Evolutionary conservation across 164 flowering plant genomes (phyloP).

Genomic region (Hamamelis virginiana): DNA sequence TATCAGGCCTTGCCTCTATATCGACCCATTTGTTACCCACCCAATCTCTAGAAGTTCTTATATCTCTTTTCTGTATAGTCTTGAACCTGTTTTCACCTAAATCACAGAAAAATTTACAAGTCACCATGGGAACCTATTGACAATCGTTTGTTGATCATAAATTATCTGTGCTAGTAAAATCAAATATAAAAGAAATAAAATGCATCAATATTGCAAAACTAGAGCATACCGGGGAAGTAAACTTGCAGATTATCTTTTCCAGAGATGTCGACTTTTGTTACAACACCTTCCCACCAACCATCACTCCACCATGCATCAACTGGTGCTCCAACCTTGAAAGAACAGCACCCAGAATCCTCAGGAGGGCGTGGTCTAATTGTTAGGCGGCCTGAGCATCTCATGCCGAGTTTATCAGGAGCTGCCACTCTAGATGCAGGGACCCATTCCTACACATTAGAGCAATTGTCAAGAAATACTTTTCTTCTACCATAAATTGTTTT

Average conservation of each 20-base stretch:
- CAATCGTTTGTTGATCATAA: neutral
- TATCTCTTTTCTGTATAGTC: conserved; percentile 30
- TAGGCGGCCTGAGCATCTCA: conserved; percentile 63
- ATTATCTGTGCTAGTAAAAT: neutral
- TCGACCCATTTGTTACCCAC: conserved; percentile 54
- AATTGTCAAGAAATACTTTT: neutral
- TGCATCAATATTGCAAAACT: neutral
- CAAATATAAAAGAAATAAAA: neutral
- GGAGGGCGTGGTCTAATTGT: conserved; percentile 59
- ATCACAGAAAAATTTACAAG: neutral
- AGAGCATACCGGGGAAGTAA: conserved; percentile 64
- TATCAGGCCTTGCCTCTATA: conserved; percentile 47
- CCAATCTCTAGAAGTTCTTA: conserved; percentile 73
- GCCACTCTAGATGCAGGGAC: conserved; percentile 61
- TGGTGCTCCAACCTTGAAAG: conserved; percentile 50
- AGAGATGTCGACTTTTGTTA: conserved; percentile 32
- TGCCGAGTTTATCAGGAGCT: conserved; percentile 66
- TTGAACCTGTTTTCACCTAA: conserved; percentile 61
- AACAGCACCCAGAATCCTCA: conserved; percentile 15
- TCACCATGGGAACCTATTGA: conserved; percentile 1
- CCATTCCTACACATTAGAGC: conserved; percentile 62
- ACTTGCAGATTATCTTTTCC: conserved; percentile 48
- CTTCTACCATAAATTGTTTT: neutral
- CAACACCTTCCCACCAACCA: conserved; percentile 96
- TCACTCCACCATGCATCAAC: conserved; percentile 89